Base-by-base conservation (phyloP, 768 basidiomycete genomes). In the Antrodiella citrinella region DNA sequence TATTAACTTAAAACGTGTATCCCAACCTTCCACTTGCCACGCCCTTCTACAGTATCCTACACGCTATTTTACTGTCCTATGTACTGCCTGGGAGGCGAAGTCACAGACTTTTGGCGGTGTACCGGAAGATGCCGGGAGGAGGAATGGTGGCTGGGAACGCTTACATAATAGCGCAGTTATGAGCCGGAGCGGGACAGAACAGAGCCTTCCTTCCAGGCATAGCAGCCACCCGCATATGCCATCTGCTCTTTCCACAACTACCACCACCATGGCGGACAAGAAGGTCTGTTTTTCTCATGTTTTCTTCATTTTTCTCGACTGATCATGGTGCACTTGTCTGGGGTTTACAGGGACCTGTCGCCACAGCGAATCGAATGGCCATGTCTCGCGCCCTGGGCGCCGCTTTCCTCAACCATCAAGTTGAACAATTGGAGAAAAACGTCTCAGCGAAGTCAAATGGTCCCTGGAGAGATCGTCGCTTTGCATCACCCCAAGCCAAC, bases 361-460 rank as follows among this genome's bases (percentile, higher is more conserved):
- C 59, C 42, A 55, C 60, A 7, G 50, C 60, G 19, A 81, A 77
- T 66, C 85, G 84, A 64, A 64, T 86, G 39, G 86, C 86, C 51
- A 87, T 92, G 86, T 91, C 89, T 50, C 79, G 82, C 54, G 89
- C 90, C 1, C 78, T 92, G 35, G 90, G 90, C 18, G 88, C 89
- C 23, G 90, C 90, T 2, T 91, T 91, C 63, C 76, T 92, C 52
- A 85, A 77, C 55, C 89, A 92, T 58, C 88, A 92, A 59, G 90
- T 92, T 41, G 86, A 91, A 57, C 85, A 91, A 60, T 81, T 92
- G 48, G 89, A 92, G 70, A 84, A 85, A 66, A 73, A 82, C 0
- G 84, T 89, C 18, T 69, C 72, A 3, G 71, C 70, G 26, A 40
- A 51, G 43, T 68, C 75, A 15, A 68, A 72, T 5, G 74, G 76